Evolutionary conservation across 73 alveolate genomes (phyloP).

Genomic region (Blepharisma stoltei): DNA sequence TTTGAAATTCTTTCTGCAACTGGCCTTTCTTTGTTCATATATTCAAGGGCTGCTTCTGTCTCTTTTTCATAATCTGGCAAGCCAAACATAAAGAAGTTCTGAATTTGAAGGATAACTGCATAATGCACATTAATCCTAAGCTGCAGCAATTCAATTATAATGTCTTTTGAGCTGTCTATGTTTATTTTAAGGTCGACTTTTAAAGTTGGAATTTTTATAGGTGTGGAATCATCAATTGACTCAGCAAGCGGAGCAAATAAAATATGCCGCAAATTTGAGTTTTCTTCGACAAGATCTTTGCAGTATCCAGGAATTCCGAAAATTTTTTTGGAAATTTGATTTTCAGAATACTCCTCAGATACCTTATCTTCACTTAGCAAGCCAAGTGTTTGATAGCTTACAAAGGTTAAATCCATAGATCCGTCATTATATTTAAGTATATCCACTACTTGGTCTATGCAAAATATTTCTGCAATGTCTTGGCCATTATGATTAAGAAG

Average conservation of each 20-base stretch:
- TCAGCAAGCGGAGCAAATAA: background rate
- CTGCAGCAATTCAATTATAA: constrained; percentile 8
- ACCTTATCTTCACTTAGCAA: background rate
- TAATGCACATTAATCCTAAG: constrained; percentile 1
- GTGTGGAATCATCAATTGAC: background rate
- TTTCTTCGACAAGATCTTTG: constrained; percentile 13
- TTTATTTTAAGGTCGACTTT: background rate
- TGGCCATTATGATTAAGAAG: background rate
- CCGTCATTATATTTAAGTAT: constrained; percentile 2
- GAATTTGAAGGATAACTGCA: constrained; percentile 7
- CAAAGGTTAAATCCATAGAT: background rate
- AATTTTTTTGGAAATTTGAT: constrained; percentile 5
- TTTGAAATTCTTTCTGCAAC: background rate
- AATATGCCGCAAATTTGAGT: background rate
- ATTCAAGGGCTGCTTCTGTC: background rate
- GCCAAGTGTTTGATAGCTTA: background rate
- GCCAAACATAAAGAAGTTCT: constrained; percentile 16
- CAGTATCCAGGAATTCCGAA: constrained; percentile 4
- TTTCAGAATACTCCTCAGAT: background rate
- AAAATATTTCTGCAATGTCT: constrained; percentile 6
- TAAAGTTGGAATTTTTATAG: constrained; percentile 9
- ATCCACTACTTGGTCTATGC: background rate
- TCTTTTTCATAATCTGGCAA: background rate
- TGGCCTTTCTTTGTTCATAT: constrained; percentile 12
- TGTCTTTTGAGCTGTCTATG: background rate